Percentiles rank a stretch among this genome's conserved stretches.
Conservation (phyloP, 345 rosid species). For the Lagerstroemia speciosa region DNA sequence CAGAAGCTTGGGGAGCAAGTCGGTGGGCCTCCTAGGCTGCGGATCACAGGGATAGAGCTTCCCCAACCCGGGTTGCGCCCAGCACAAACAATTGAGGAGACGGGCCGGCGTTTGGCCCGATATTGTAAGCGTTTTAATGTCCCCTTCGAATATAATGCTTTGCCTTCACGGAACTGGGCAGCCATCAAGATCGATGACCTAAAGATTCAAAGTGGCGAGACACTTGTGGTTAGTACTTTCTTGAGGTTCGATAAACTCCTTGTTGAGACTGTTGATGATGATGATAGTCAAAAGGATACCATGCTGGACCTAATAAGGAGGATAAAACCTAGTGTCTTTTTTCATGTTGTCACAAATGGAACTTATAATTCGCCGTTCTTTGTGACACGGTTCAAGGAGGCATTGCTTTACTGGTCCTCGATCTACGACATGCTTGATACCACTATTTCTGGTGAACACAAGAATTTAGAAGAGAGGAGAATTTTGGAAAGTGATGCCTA, state of each 20-base stretch:
- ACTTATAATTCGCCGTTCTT: constrained; percentile 23
- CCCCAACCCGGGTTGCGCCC: constrained; percentile 28
- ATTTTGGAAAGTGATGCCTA: constrained; percentile 15
- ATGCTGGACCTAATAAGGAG: constrained; percentile 21
- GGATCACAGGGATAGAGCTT: constrained; percentile 31
- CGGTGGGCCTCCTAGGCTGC: constrained; percentile 25
- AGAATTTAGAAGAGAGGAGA: constrained; percentile 12
- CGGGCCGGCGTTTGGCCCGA: constrained; percentile 19
- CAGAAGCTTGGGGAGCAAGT: constrained; percentile 16
- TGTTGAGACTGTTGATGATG: constrained; percentile 22
- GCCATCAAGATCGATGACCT: constrained; percentile 21
- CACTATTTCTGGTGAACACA: constrained; percentile 7
- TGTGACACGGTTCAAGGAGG: constrained; percentile 38
- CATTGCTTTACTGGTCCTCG: constrained; percentile 23
- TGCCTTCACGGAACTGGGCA: constrained; percentile 31
- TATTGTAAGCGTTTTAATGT: constrained; percentile 26
- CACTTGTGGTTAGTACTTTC: constrained; percentile 17
- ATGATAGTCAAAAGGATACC: constrained; percentile 17
- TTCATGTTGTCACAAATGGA: constrained; percentile 18
- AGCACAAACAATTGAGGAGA: constrained; percentile 21
- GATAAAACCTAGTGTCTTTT: constrained; percentile 20
- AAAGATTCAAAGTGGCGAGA: constrained; percentile 13
- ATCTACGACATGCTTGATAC: constrained; percentile 22
- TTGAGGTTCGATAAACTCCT: constrained; percentile 16
- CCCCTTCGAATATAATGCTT: constrained; percentile 26